Conservation (phyloP, 768 basidiomycete genomes). For the Lentinula detonsa region DNA sequence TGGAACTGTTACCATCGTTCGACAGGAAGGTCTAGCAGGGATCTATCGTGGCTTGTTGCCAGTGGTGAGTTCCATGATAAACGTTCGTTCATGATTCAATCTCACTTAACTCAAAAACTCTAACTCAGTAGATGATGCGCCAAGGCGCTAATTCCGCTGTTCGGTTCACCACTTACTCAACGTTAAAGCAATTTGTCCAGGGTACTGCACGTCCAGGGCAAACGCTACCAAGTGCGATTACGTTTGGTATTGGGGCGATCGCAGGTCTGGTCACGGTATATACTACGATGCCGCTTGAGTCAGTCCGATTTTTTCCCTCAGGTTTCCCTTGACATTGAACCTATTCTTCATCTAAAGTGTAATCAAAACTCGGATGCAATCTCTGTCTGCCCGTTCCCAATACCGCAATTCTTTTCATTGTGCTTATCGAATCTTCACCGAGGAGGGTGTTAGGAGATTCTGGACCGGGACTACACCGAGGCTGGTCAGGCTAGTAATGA, state of each 20-base stretch:
- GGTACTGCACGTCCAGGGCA: slow-evolving; percentile 80
- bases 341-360: slow-evolving; percentile 45
- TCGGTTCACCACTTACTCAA: slow-evolving; percentile 92
- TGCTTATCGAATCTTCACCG: slow-evolving; percentile 88
- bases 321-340: background rate
- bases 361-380: slow-evolving; percentile 98
- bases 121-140: slow-evolving; percentile 72
- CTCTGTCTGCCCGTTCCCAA: slow-evolving; percentile 71
- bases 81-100: background rate
- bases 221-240: slow-evolving; percentile 78
- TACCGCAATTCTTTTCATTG: slow-evolving; percentile 97
- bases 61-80: slow-evolving; percentile 53
- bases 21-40: slow-evolving; percentile 78
- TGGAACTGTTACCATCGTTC: slow-evolving; percentile 74
- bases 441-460: slow-evolving; percentile 88
- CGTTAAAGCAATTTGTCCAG: slow-evolving; percentile 89
- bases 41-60: slow-evolving; percentile 92
- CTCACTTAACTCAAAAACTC: background rate
- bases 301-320: slow-evolving; percentile 16
- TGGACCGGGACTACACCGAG: slow-evolving; percentile 97
- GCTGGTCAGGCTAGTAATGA: slow-evolving; percentile 75
- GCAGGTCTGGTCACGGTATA: slow-evolving; percentile 96
- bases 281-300: slow-evolving; percentile 83
- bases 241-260: slow-evolving; percentile 90
- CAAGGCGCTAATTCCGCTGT: slow-evolving; percentile 98